Evolutionary conservation across 768 basidiomycete species (phyloP).

Genomic region (Mycena rebaudengoi): DNA sequence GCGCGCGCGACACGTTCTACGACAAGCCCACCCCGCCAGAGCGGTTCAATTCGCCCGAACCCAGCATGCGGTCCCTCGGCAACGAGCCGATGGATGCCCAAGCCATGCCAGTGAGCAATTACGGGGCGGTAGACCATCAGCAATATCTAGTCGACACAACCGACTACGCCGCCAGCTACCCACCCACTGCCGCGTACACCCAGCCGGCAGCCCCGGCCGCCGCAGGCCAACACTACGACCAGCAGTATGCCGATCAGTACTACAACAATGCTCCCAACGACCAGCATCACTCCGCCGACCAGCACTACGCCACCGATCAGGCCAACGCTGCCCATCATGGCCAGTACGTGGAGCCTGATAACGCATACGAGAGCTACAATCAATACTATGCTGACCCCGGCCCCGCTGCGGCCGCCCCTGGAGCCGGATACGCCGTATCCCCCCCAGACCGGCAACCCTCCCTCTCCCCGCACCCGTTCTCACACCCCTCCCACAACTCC

Average conservation of each 20-base stretch:
- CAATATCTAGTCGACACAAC: constrained; percentile 24
- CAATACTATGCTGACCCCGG: constrained; percentile 16
- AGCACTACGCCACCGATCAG: background rate
- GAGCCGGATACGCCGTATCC: constrained; percentile 9
- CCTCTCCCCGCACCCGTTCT: constrained; percentile 22
- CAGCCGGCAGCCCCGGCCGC: background rate
- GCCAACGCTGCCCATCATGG: too few relatives aligned
- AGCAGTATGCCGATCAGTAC: constrained; percentile 16
- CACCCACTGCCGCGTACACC: constrained; percentile 19
- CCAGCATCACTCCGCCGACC: background rate
- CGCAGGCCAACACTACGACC: too few relatives aligned
- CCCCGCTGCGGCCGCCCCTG: background rate
- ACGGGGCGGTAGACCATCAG: constrained; percentile 15
- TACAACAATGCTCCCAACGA: background rate
- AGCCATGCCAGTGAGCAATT: constrained; percentile 14
- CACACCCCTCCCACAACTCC: constrained; percentile 12
- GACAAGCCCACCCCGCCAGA: constrained; percentile 10
- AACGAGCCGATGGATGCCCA: constrained; percentile 25
- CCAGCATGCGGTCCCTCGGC: constrained; percentile 24
- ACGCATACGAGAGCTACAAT: constrained; percentile 20
- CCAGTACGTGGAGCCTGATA: too few relatives aligned
- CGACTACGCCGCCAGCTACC: constrained; percentile 21
- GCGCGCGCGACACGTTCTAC: constrained; percentile 26
- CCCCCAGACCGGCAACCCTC: constrained; percentile 11
- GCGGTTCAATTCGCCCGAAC: background rate